phyloP scores from a whole-genome alignment of 2,329 filamentous ascomycete genomes.

The Hirsutella rhossiliensis region DNA sequence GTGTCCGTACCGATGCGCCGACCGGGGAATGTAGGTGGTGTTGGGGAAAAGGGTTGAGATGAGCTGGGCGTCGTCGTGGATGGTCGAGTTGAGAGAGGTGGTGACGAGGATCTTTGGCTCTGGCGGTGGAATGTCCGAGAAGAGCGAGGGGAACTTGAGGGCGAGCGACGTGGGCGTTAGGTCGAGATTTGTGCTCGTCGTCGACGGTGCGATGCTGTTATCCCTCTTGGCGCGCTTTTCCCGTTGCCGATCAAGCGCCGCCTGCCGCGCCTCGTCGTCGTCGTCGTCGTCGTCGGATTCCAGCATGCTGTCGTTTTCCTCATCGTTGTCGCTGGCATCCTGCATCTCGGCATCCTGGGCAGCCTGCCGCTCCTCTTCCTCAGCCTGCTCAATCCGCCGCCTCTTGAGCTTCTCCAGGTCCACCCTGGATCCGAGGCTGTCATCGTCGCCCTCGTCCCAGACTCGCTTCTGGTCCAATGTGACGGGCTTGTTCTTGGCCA shows the following conservation, averaged over 20 bases:
- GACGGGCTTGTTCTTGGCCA: conserved; percentile 65
- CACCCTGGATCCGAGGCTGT: conserved; percentile 42
- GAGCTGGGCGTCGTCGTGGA: conserved; percentile 71
- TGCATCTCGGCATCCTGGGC: conserved; percentile 29
- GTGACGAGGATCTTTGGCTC: conserved; percentile 84
- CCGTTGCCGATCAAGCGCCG: conserved; percentile 28
- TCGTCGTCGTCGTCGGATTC: conserved; percentile 49
- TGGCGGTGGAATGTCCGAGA: conserved; percentile 44
- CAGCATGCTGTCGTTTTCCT: conserved; percentile 70
- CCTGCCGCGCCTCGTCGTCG: conserved; percentile 34
- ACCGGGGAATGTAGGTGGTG: conserved; percentile 74
- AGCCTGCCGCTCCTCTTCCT: conserved; percentile 33
- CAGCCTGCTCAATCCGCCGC: conserved; percentile 40
- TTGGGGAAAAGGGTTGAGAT: conserved; percentile 80
- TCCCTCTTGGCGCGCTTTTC: conserved; percentile 33
- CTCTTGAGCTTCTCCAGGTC: conserved; percentile 49
- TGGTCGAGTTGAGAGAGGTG: conserved; percentile 75
- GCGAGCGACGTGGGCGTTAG: conserved; percentile 47
- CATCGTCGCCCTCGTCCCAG: conserved; percentile 68
- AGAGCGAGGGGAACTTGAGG: conserved; percentile 50
- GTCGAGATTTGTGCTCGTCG: conserved; percentile 51
- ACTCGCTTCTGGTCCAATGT: conserved; percentile 82
- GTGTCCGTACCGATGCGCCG: conserved; percentile 70
- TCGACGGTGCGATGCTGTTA: conserved; percentile 43
- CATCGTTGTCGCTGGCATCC: conserved; percentile 36